Base-by-base conservation (phyloP, 768 basidiomycete species). In the Trametes maxima region DNA sequence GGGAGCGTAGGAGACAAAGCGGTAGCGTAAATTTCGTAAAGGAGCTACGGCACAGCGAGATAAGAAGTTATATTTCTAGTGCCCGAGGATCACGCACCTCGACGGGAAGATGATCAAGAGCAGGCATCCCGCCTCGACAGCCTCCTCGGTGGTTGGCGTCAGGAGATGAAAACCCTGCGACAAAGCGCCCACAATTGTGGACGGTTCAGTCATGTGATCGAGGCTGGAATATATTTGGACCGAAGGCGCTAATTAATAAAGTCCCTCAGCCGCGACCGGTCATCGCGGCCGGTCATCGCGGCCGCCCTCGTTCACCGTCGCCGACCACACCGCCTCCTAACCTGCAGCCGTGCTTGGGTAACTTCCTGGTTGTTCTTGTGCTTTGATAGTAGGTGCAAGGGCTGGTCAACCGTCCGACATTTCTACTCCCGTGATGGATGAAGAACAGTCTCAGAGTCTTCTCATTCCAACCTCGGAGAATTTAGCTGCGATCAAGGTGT, bases 21-120 rank as follows among this genome's bases (percentile, higher is more conserved):
- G 64, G 79, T 79, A 17, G 90, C 80, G 65, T 94, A 89, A 14
- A 96, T 80, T 57, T 94, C 85, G 66, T 89, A 88, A 0, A 95
- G 73, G 10, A 98, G 79, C 94, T 95, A 40, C 21, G 21, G 11
- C 17, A 17, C 8, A 44, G n/a, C 24, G 10, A 14, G 45, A 21
- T 46, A 11, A 46, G 21, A 22, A 3, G 10, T 24, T 24, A 13
- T n/a, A 40, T n/a, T 21, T 24, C 12, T 10, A 46, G 45, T 22
- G 12, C n/a, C n/a, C 5, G 21, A 24, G 19, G 11, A 51, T 14
- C 36, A 28, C 68, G 44, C 60, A 78, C 78, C 71, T 79, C 76
- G 22, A 75, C 69, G 14, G 77, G 78, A 24, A 79, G 66, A 5
- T 51, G 57, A 39, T 67, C 42, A 25, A 78, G 68, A 17, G 66